Evolutionary conservation across 768 basidiomycete species (phyloP).

Genomic region (Tricholomella constricta): DNA sequence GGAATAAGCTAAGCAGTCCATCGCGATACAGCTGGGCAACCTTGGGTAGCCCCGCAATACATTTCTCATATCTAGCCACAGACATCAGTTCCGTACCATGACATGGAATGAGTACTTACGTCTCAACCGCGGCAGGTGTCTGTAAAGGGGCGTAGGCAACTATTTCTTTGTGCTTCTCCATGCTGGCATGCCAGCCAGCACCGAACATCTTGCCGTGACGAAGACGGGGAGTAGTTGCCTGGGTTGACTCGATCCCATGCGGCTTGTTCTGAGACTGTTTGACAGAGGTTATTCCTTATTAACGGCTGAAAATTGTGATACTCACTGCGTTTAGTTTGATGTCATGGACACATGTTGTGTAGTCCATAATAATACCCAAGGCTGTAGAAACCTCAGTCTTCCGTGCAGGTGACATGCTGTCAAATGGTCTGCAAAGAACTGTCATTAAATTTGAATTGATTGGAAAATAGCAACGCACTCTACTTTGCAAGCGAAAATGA

Average conservation of each 20-base stretch:
- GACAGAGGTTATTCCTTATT: not conserved
- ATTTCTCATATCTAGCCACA: not conserved
- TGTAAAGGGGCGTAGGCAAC: not conserved
- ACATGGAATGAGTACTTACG: not conserved
- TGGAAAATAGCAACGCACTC: not conserved
- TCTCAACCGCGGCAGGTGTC: not conserved
- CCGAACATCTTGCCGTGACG: not conserved
- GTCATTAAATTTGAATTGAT: not conserved
- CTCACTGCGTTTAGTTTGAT: not conserved
- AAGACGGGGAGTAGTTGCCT: not conserved
- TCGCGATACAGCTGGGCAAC: not conserved
- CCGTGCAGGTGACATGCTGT: not conserved
- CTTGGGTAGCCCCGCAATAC: not conserved
- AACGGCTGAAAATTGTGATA: not conserved
- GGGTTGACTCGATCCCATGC: not conserved
- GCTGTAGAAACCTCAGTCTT: no score
- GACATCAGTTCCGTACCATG: not conserved
- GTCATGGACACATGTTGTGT: not conserved
- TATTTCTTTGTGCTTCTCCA: not conserved
- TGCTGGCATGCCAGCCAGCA: not conserved
- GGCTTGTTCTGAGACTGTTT: not conserved
- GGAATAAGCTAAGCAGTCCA: not conserved
- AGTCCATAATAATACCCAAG: not conserved
- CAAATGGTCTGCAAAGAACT: not conserved
- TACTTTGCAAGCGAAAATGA: not conserved